Conservation (phyloP, 2,329 filamentous ascomycete genomes). For the Drechslera avenae region DNA sequence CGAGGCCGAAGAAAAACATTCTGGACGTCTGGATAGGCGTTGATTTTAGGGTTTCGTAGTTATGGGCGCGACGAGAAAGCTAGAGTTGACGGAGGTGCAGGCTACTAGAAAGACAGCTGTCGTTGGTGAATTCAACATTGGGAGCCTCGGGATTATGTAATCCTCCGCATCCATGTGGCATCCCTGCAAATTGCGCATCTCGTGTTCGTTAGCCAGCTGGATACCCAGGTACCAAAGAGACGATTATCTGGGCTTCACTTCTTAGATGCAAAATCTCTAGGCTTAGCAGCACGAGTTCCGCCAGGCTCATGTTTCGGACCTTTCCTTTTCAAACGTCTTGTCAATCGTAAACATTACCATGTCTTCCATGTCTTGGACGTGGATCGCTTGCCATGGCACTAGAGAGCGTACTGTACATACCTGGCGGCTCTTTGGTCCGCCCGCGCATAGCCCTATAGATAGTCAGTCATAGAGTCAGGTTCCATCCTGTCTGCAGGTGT, state of each 20-base stretch:
- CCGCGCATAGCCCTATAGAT: not conserved
- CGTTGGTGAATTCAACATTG: conserved; percentile 16
- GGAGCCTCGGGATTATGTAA: conserved; percentile 10
- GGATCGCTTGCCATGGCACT: not conserved
- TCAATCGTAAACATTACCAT: not conserved
- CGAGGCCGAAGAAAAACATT: conserved; percentile 74
- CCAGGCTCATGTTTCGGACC: not conserved
- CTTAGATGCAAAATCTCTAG: not conserved
- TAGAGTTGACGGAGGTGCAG: conserved; percentile 15
- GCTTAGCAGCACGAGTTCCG: not conserved
- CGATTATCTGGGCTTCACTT: too few relatives aligned
- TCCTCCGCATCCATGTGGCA: not conserved
- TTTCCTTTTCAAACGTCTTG: not conserved
- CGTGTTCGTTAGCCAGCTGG: not conserved
- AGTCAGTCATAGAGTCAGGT: not conserved
- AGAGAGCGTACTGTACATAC: too few relatives aligned
- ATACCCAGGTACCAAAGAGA: not conserved
- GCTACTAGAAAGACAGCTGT: conserved; percentile 29
- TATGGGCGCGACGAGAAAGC: not conserved
- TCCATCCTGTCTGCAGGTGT: not conserved
- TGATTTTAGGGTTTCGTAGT: not conserved
- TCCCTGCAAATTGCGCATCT: not conserved
- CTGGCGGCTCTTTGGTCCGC: not conserved
- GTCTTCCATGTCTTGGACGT: not conserved
- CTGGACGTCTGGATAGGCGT: not conserved